Conservation (phyloP, 1,284 basidiomycete species). For the Flammula alnicola region DNA sequence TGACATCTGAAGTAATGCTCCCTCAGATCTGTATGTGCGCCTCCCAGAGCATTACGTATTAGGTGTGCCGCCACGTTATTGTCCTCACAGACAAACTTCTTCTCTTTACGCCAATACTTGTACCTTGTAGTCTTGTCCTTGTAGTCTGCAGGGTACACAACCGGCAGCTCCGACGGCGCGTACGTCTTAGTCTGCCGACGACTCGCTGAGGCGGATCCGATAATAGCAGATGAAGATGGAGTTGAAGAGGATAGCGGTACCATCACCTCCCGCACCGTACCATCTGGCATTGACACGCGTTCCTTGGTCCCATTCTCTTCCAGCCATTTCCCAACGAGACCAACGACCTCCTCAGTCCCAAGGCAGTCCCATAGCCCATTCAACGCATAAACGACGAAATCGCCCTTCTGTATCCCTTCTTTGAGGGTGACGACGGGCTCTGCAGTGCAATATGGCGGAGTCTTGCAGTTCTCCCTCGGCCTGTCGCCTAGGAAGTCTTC, state of each 20-base stretch:
- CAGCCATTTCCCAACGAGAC: constrained; percentile 55
- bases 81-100: too few species aligned
- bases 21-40: not conserved
- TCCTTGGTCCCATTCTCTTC: constrained; percentile 22
- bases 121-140: too few species aligned
- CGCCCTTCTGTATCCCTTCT: constrained; percentile 20
- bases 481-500: constrained; percentile 30
- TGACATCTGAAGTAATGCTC: not conserved
- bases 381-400: constrained; percentile 58
- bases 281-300: constrained; percentile 40
- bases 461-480: constrained; percentile 26
- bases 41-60: too few species aligned
- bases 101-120: too few species aligned
- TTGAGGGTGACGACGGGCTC: constrained; percentile 56
- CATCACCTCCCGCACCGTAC: constrained; percentile 36
- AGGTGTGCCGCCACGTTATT: too few species aligned
- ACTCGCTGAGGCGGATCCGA: not conserved
- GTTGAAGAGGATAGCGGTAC: not conserved
- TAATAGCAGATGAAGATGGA: not conserved
- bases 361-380: constrained; percentile 65
- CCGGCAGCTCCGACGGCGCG: constrained; percentile 64
- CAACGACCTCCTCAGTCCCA: constrained; percentile 62
- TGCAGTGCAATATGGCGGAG: constrained; percentile 51
- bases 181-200: constrained; percentile 52
- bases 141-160: too few species aligned